Conservation (phyloP, 2,329 filamentous ascomycete genomes). For the Byssothecium circinans region DNA sequence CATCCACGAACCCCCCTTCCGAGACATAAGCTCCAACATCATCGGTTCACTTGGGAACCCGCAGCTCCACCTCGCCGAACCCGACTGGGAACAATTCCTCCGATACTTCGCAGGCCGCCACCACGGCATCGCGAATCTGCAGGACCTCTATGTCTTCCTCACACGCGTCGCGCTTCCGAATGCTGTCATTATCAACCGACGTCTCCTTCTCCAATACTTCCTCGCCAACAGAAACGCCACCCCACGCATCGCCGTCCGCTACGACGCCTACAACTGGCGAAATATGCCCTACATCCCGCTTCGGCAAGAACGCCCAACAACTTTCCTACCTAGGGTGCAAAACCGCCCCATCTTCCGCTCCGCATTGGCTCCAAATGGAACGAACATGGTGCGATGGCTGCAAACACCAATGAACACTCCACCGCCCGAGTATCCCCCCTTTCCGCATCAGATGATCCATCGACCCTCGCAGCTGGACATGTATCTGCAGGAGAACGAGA, state of each 20-base stretch:
- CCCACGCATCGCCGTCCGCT: conserved; percentile 8
- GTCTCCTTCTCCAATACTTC: conserved; percentile 9
- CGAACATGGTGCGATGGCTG: conserved; percentile 14
- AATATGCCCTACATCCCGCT: background rate
- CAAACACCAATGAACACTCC: background rate
- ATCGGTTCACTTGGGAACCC: conserved; percentile 8
- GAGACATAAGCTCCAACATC: conserved; percentile 14
- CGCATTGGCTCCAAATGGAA: conserved; percentile 9
- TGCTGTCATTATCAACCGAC: conserved; percentile 13
- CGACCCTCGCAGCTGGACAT: conserved; percentile 5
- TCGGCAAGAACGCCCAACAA: background rate
- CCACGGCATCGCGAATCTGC: conserved; percentile 12
- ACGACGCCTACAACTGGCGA: conserved; percentile 9
- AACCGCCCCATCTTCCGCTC: conserved; percentile 12
- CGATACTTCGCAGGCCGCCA: conserved; percentile 4
- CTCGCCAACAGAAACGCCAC: conserved; percentile 1
- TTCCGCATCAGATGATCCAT: conserved; percentile 7
- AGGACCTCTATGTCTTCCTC: conserved; percentile 18
- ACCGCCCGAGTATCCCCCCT: background rate
- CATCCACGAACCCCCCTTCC: background rate
- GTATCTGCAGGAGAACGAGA: conserved; percentile 12
- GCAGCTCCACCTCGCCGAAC: background rate
- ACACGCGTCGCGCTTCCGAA: conserved; percentile 13
- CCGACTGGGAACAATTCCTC: conserved; percentile 12
- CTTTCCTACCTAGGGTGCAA: background rate